A percentile compares a stretch with the other conserved stretches of the same genome.
phyloP scores from a whole-genome alignment of 140 eudicot genomes.

The Oenanthe javanica region DNA sequence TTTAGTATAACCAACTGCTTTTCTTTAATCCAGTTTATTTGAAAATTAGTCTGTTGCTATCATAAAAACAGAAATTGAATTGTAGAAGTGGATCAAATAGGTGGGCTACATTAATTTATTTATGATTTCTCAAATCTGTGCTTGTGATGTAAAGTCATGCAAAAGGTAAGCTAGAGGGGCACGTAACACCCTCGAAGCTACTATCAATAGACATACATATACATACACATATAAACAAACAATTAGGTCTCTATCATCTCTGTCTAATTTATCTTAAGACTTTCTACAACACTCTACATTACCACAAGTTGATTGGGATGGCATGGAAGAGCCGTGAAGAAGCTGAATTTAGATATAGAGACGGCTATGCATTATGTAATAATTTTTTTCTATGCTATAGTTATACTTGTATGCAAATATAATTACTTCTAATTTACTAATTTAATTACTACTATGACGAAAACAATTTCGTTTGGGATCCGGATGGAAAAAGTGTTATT shows the following conservation, averaged over 20 bases:
- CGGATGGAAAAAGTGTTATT: too few species aligned
- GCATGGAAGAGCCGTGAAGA: constrained; percentile 12
- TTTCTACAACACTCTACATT: neutral
- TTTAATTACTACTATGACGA: too few species aligned
- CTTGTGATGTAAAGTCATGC: neutral
- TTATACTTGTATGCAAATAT: too few species aligned
- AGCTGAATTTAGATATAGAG: neutral
- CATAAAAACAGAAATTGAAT: neutral
- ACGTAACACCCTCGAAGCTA: constrained; percentile 6
- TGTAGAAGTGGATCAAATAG: neutral
- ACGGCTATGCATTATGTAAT: neutral
- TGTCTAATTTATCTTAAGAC: neutral
- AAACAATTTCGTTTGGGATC: too few species aligned
- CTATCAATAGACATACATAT: neutral
- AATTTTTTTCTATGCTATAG: too few species aligned
- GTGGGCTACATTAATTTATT: neutral
- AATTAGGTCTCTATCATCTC: neutral
- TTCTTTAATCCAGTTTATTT: neutral
- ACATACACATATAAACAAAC: neutral
- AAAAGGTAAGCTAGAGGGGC: constrained; percentile 1
- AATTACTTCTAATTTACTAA: too few species aligned
- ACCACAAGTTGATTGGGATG: neutral
- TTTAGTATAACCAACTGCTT: neutral
- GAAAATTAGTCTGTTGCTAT: neutral
- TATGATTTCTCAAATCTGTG: neutral